phyloP scores from a whole-genome alignment of 2,329 filamentous ascomycete species.

The Beauveria pseudobassiana region DNA sequence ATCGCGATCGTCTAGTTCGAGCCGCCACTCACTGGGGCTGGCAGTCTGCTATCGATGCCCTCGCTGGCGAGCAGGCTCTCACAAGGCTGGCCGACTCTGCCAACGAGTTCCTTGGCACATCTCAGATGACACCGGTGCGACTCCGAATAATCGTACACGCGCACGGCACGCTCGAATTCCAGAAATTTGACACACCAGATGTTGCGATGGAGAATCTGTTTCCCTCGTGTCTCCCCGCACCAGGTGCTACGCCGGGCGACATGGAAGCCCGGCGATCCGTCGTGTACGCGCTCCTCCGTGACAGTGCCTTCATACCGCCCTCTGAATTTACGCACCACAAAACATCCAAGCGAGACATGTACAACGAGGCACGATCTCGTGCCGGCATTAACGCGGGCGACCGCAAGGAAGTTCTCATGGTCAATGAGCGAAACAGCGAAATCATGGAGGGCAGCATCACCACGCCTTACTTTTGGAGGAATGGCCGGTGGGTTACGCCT shows the following conservation, averaged over 20 bases:
- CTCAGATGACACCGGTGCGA: constrained; percentile 32
- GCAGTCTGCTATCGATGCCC: constrained; percentile 34
- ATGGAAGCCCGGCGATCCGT: constrained; percentile 21
- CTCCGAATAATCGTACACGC: constrained; percentile 48
- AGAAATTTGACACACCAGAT: constrained; percentile 28
- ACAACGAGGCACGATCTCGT: constrained; percentile 60
- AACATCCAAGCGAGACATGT: constrained; percentile 67
- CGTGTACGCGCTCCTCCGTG: constrained; percentile 37
- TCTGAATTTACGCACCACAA: constrained; percentile 77
- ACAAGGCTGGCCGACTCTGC: constrained; percentile 25
- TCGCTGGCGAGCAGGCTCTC: constrained; percentile 42
- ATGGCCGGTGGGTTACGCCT: constrained; percentile 73
- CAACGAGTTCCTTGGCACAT: constrained; percentile 28
- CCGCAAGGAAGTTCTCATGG: constrained; percentile 65
- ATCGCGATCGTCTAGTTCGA: constrained; percentile 69
- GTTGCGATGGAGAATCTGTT: constrained; percentile 47
- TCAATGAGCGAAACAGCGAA: constrained; percentile 50
- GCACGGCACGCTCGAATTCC: constrained; percentile 39
- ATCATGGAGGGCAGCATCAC: constrained; percentile 84
- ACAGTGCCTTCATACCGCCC: constrained; percentile 30
- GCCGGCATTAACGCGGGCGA: constrained; percentile 45
- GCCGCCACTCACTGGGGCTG: constrained; percentile 52
- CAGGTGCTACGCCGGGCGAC: constrained; percentile 19
- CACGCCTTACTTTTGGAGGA: constrained; percentile 72
- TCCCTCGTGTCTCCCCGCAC: constrained; percentile 46